Conservation (phyloP, 2,329 filamentous ascomycete genomes). For the Ophiosphaerella narmari region DNA sequence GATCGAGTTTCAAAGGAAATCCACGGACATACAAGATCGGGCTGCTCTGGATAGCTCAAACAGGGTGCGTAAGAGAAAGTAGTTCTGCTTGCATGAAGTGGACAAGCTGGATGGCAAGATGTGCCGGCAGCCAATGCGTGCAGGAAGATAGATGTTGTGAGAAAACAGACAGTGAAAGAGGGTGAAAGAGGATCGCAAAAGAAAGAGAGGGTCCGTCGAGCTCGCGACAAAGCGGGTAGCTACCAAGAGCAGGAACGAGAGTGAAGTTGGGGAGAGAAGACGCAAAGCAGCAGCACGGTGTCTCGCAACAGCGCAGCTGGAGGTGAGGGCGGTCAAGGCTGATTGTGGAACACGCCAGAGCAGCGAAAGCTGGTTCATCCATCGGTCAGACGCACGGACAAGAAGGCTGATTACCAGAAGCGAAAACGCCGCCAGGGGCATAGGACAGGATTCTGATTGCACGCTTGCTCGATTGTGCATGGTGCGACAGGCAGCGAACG, state of each 20-base stretch:
- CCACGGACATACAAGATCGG: constrained; percentile 48
- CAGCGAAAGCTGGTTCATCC: constrained; percentile 3
- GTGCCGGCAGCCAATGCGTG: not conserved
- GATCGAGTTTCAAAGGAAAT: constrained; percentile 41
- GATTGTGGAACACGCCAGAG: constrained; percentile 30
- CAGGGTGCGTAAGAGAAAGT: constrained; percentile 26
- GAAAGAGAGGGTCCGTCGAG: constrained; percentile 38
- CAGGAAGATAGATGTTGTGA: not conserved
- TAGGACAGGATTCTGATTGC: constrained; percentile 8
- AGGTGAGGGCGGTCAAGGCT: constrained; percentile 25
- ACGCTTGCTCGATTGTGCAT: constrained; percentile 26
- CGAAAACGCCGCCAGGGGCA: constrained; percentile 24
- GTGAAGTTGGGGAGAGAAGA: constrained; percentile 18
- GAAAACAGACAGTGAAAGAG: constrained; percentile 11
- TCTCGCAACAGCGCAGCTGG: constrained; percentile 27
- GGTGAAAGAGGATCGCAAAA: not conserved
- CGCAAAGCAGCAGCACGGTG: constrained; percentile 24
- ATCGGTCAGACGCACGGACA: constrained; percentile 26
- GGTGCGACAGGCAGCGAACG: constrained; percentile 37
- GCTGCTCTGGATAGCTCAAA: constrained; percentile 45
- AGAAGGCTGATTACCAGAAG: constrained; percentile 23
- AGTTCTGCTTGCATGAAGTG: constrained; percentile 6
- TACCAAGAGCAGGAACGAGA: constrained; percentile 20
- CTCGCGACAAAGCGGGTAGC: constrained; percentile 22
- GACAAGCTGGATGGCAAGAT: not conserved